phyloP scores from a whole-genome alignment of 2,329 filamentous ascomycete species.

The Hypocrella siamensis region DNA sequence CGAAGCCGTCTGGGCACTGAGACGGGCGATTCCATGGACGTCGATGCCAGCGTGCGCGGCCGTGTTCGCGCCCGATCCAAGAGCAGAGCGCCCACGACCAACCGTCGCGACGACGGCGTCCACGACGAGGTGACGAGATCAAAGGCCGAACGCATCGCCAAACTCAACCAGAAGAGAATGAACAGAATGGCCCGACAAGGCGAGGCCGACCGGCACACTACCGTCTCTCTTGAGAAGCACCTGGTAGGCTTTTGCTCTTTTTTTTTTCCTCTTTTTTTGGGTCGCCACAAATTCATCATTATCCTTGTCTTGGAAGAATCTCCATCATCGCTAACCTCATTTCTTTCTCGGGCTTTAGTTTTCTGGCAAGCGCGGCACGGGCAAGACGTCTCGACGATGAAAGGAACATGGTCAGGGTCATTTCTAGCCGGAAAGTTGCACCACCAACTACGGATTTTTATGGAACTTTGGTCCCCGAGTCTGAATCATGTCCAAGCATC shows the following conservation, averaged over 20 bases:
- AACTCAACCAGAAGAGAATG: conserved; percentile 94
- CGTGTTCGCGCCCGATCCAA: conserved; percentile 57
- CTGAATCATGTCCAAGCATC: too few relatives aligned
- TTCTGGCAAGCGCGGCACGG: conserved; percentile 83
- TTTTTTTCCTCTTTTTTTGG: too few relatives aligned
- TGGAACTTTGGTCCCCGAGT: background rate
- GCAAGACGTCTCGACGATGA: conserved; percentile 67
- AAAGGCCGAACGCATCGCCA: conserved; percentile 75
- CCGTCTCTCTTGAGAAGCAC: conserved; percentile 73
- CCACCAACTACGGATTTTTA: too few relatives aligned
- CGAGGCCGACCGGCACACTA: conserved; percentile 85
- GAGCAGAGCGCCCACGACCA: conserved; percentile 47
- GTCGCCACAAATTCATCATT: background rate
- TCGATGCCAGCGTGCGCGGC: conserved; percentile 41
- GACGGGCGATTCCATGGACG: conserved; percentile 62
- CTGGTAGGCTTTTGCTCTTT: conserved; percentile 42
- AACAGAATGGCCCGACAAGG: conserved; percentile 95
- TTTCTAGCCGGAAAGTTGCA: too few relatives aligned
- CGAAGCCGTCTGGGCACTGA: conserved; percentile 47
- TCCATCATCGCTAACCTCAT: background rate
- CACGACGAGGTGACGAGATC: conserved; percentile 46
- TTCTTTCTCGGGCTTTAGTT: conserved; percentile 34
- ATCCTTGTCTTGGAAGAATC: background rate
- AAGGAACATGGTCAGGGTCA: background rate
- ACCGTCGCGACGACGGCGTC: conserved; percentile 66